A percentile compares a stretch with the other conserved stretches of the same genome.
Evolutionary conservation across 2,329 filamentous ascomycete genomes (phyloP).

Genomic region (Cladophialophora psammophila): DNA sequence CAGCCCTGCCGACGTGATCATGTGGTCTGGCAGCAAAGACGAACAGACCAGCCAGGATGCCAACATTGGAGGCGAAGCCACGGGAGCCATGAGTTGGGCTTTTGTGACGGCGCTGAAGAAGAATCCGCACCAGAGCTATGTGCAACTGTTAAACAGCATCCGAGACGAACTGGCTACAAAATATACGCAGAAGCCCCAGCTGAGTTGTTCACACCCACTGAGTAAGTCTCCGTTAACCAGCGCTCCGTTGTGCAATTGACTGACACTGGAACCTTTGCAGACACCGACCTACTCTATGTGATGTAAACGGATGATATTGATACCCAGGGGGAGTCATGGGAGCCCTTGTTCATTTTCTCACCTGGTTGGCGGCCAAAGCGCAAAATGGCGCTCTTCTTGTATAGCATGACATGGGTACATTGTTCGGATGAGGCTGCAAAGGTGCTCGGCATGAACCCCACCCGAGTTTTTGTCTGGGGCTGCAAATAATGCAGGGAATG

Average conservation of each 20-base stretch:
- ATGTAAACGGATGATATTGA: slow-evolving; percentile 59
- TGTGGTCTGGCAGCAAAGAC: slow-evolving; percentile 98
- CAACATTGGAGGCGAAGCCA: slow-evolving; percentile 84
- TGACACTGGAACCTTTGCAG: slow-evolving; percentile 49
- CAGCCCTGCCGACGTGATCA: slow-evolving; percentile 91
- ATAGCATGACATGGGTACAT: slow-evolving; percentile 7
- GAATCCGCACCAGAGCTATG: slow-evolving; percentile 94
- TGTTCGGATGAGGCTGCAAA: background rate
- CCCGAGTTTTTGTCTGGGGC: background rate
- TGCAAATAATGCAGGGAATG: slow-evolving; percentile 1
- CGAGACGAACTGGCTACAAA: slow-evolving; percentile 85
- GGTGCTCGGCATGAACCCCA: background rate
- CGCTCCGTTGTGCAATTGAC: slow-evolving; percentile 39
- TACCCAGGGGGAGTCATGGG: slow-evolving; percentile 7
- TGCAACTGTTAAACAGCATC: slow-evolving; percentile 93
- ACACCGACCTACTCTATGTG: slow-evolving; percentile 71
- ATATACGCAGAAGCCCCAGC: slow-evolving; percentile 93
- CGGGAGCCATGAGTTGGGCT: slow-evolving; percentile 97
- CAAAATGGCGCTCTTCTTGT: slow-evolving; percentile 6
- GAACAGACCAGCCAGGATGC: slow-evolving; percentile 94
- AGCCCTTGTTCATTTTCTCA: slow-evolving; percentile 1
- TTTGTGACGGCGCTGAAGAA: slow-evolving; percentile 91
- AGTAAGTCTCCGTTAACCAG: slow-evolving; percentile 65
- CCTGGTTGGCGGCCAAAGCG: background rate
- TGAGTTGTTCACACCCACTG: slow-evolving; percentile 94